Base-by-base conservation (phyloP, 768 basidiomycete species). In the Xerocomus spinulosus region DNA sequence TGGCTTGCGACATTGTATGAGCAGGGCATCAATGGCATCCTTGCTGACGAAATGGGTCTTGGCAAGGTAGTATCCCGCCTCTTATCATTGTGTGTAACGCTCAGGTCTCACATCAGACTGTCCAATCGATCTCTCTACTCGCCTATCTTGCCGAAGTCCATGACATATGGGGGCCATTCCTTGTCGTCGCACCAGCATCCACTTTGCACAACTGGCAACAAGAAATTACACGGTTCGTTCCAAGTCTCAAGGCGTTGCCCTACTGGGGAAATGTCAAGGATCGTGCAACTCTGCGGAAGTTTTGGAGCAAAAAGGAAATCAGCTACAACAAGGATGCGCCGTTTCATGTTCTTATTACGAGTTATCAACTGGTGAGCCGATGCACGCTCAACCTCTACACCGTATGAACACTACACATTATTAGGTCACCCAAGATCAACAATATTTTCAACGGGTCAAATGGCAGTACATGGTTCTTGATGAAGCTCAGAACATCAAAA, bases 391-490 rank as follows among this genome's bases (percentile, higher is more conserved):
- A 6, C 13, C 13, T 44, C 4, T 28, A 28, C 13, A 17, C 34
- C 4, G 6, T 17, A 33, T 30, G 18, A 15, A 43, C 25, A 21
- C 46, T 41, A 67, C 44, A 20, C 28, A 17, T 26, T 43, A 38
- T 14, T 58, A 92, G 90, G 83, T 95, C 40, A 93, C 92, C 2
- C 88, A 91, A 73, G 96, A 98, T 63, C 93, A 96, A 61, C 91
- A 97, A 58, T 96, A 99, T 70, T 95, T 99, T 70, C 91, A 96
- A 62, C 81, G 89, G 32, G 86, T 97, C 53, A 95, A 92, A 61
- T 99, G 96, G 96, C 96, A 99, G 69, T 99, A 98, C 64, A 98
- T 98, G 95, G 82, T 99, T 50, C 76, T 99, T n/a, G 96, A 99
- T 59, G 96, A 99, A 68, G 96, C 96, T 2, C 96, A 99, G 68